phyloP scores from a whole-genome alignment of 345 rosid species.

The Gossypium raimondii region DNA sequence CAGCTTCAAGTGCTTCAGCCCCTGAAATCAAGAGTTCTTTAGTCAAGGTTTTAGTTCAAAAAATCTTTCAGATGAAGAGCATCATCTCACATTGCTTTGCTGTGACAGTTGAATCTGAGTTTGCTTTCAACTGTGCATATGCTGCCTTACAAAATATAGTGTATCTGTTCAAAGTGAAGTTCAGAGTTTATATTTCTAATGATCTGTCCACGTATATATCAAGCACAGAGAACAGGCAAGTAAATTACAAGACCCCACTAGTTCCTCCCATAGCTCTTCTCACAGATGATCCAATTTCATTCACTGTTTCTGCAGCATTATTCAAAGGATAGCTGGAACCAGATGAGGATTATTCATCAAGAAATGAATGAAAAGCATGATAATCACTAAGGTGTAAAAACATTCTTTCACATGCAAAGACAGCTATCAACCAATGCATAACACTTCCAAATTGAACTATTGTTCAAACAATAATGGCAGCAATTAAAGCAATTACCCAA shows the following conservation, averaged over 20 bases:
- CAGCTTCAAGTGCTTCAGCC: conserved; percentile 79
- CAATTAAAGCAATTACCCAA: too few species aligned
- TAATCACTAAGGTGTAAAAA: neutral
- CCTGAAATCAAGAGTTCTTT: conserved; percentile 43
- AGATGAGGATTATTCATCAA: conserved; percentile 17
- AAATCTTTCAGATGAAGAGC: conserved; percentile 16
- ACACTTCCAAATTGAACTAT: neutral
- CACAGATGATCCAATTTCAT: conserved; percentile 80
- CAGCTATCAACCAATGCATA: neutral
- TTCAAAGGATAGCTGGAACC: conserved; percentile 80
- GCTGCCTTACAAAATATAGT: conserved; percentile 82
- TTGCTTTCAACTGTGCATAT: conserved; percentile 63
- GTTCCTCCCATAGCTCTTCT: conserved; percentile 96
- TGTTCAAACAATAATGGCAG: neutral
- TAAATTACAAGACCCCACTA: conserved; percentile 77
- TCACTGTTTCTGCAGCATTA: conserved; percentile 83
- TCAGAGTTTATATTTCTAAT: conserved; percentile 1
- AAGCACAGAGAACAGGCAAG: conserved; percentile 8
- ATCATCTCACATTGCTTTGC: conserved; percentile 70
- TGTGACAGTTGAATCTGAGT: conserved; percentile 39
- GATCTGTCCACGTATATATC: conserved; percentile 16
- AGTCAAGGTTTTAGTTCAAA: conserved; percentile 4
- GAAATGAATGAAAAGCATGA: neutral
- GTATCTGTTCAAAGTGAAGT: conserved; percentile 46
- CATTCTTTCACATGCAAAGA: neutral